Conservation (phyloP, 23 red algal species). For the Chondrus crispus region DNA sequence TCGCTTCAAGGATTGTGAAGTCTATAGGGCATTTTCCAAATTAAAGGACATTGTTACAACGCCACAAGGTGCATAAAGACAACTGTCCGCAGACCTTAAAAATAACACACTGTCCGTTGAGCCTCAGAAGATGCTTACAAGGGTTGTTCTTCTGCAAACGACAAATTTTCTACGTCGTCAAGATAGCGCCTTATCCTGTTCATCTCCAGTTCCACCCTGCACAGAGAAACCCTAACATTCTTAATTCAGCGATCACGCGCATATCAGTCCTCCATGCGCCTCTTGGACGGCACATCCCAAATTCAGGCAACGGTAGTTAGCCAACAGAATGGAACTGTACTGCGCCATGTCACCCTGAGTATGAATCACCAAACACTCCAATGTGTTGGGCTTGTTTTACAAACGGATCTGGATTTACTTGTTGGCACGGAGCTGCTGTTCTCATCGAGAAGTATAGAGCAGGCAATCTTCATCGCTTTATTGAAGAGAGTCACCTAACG, state of each 20-base stretch:
- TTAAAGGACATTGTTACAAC: neutral
- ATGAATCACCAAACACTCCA: neutral
- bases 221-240: neutral
- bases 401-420: neutral
- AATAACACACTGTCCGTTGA: neutral
- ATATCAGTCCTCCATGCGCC: neutral
- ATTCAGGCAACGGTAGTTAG: neutral
- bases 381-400: neutral
- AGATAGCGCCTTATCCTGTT: neutral
- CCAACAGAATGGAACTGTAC: neutral
- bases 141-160: neutral
- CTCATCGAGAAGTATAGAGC: neutral
- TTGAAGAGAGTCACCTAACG: neutral
- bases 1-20: neutral
- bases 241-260: neutral
- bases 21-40: neutral
- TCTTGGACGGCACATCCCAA: neutral
- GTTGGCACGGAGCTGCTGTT: neutral
- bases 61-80: neutral
- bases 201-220: neutral
- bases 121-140: slow-evolving; percentile 2
- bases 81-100: neutral
- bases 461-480: neutral
- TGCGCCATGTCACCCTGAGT: neutral
- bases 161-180: neutral